These are phyloP conservation scores for Tetrapisispora phaffii DNA, from an alignment of 805 yeast species.

Conservation along the genomic window DNA sequence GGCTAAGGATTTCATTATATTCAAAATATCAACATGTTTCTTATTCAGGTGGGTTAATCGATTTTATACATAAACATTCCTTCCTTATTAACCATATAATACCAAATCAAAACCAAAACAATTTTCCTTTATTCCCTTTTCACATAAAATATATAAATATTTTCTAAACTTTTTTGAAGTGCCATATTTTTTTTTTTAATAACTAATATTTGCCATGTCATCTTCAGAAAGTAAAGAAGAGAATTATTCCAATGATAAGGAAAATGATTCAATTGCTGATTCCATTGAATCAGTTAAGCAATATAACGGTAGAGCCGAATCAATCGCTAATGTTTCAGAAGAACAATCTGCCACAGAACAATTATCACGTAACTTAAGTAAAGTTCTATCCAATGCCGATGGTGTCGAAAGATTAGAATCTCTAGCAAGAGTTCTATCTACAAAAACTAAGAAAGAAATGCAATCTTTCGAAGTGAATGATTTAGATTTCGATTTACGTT, in stretches of 20 bases:
- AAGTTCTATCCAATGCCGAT: slow-evolving; percentile 28
- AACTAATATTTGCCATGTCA: slow-evolving; percentile 2
- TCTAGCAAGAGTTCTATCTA: slow-evolving; percentile 41
- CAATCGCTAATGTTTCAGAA: slow-evolving; percentile 9
- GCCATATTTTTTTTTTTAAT: neutral
- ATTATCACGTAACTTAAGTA: slow-evolving; percentile 24
- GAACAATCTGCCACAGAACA: slow-evolving; percentile 19
- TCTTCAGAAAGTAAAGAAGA: slow-evolving; percentile 4
- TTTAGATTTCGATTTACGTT: slow-evolving; percentile 38
- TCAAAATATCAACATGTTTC: no score
- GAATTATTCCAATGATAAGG: slow-evolving; percentile 3
- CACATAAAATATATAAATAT: no score
- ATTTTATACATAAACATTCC: no score
- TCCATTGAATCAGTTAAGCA: neutral
- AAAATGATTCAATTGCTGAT: neutral
- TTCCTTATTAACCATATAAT: no score
- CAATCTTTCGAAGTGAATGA: slow-evolving; percentile 36
- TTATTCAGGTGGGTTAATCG: no score
- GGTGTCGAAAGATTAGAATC: slow-evolving; percentile 36
- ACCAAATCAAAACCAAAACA: neutral
- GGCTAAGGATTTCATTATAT: no score
- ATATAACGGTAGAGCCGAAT: neutral
- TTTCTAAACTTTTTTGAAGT: neutral
- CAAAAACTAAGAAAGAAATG: slow-evolving; percentile 38
- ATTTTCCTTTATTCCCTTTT: neutral